These are phyloP conservation scores for Quercus rubra DNA, from an alignment of 306 rosid species.

Conservation along the genomic window DNA sequence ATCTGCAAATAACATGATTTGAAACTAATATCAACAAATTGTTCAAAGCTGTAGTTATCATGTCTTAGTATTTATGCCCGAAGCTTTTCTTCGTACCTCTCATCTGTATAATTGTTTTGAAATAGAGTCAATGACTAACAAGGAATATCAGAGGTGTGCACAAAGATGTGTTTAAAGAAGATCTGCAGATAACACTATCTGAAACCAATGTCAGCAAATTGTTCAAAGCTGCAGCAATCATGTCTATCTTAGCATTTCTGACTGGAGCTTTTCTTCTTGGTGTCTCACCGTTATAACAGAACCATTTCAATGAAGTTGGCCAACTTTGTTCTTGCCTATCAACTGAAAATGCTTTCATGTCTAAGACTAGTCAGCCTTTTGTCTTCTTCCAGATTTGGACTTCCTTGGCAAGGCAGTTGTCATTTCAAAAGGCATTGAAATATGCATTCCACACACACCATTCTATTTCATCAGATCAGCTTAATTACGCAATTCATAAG, in stretches of 20 bases:
- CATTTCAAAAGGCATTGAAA: neutral
- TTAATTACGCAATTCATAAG: neutral
- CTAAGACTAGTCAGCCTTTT: neutral
- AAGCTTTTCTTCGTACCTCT: neutral
- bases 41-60: neutral
- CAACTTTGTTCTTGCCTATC: neutral
- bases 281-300: neutral
- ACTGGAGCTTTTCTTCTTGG: neutral
- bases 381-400: neutral
- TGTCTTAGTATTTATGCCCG: neutral
- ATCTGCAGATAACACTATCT: too few relatives aligned
- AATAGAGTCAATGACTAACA: too few relatives aligned
- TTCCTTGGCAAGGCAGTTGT: neutral
- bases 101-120: too few relatives aligned
- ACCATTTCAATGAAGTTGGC: neutral
- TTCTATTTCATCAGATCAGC: neutral
- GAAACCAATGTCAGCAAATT: neutral
- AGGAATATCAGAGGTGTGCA: too few relatives aligned
- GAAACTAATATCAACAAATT: neutral
- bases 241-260: neutral
- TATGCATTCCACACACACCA: neutral
- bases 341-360: neutral
- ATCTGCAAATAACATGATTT: too few relatives aligned
- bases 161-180: too few relatives aligned
- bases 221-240: neutral